Base-by-base conservation (phyloP, 805 yeast species). In the Monosporozyma yasuniensis region DNA sequence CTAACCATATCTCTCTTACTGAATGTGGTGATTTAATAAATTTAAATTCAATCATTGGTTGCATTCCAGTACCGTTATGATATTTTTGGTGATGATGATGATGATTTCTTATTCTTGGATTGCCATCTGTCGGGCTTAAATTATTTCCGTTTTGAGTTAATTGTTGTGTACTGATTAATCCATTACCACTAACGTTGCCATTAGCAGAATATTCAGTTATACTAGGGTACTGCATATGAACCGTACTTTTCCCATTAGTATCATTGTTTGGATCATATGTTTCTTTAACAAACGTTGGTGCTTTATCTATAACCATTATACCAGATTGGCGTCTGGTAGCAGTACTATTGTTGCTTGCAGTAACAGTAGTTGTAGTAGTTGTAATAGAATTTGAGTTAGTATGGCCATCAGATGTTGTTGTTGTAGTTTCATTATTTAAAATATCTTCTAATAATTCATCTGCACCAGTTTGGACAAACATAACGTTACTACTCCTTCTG, bases 1-100 rank as follows among this genome's bases (percentile, higher is more conserved):
- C 83, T 54, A 72, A 69, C 83, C 83, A 79, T 18, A 79, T 73
- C 53, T 78, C 82, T 37, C 68, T 58, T 1, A 77, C 75, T 2
- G 76, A 62, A n/a, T 68, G 70, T 14, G 76, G 75, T 0, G 74
- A 73, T 52, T 69, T 70, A 38, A 70, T 57, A 53, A 72, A 72
- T 18, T 68, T 63, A 50, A 70, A 71, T 14, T 47, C 37, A 14
- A 16, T 18, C 9, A 41, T 37, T 19, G 14, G 27, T 21, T 10
- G 27, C n/a, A 39, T 21, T 2, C 27, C 27, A 21, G 10, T 39
- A 21, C 25, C n/a, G 8, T 18, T 25, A 11, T 34, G 32, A 9
- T 19, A 22, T 16, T 19, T 21, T 21, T 9, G 42, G 21, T 10
- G 42, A 21, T 8, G 27, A 37, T 32, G 41, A 23, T 32, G 37